Evolutionary conservation across 495 filamentous ascomycete species (phyloP).

Genomic region (Extremus antarcticus): DNA sequence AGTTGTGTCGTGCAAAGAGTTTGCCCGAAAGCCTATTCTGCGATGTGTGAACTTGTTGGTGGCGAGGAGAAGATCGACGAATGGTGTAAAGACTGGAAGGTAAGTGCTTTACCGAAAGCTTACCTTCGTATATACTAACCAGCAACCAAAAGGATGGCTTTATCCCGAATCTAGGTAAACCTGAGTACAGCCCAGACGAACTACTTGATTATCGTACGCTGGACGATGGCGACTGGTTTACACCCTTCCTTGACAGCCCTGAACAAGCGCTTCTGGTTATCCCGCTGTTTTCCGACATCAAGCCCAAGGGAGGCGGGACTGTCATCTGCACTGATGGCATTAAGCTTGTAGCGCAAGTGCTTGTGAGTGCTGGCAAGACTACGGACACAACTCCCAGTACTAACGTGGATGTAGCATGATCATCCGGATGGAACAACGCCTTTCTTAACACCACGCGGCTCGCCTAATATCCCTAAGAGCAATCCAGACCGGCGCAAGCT

Average conservation of each 20-base stretch:
- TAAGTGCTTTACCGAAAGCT: neutral
- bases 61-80: constrained; percentile 45
- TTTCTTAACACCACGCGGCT: constrained; percentile 45
- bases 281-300: constrained; percentile 57
- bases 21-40: constrained; percentile 57
- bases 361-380: too few relatives aligned
- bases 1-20: constrained; percentile 40
- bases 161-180: constrained; percentile 62
- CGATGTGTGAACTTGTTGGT: constrained; percentile 60
- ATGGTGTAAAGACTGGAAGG: neutral
- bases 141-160: constrained; percentile 55
- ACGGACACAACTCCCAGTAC: too few relatives aligned
- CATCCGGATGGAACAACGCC: constrained; percentile 61
- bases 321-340: constrained; percentile 52
- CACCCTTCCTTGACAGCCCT: constrained; percentile 63
- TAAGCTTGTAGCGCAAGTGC: constrained; percentile 42
- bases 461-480: constrained; percentile 28
- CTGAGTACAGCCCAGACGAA: constrained; percentile 39
- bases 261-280: constrained; percentile 64
- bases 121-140: constrained; percentile 19
- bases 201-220: constrained; percentile 30
- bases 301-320: constrained; percentile 53
- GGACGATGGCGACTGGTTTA: constrained; percentile 60
- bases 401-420: too few relatives aligned
- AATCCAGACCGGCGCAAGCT: neutral